Evolutionary conservation across 768 basidiomycete species (phyloP).

Genomic region (Udeniomyces megalosporus): DNA sequence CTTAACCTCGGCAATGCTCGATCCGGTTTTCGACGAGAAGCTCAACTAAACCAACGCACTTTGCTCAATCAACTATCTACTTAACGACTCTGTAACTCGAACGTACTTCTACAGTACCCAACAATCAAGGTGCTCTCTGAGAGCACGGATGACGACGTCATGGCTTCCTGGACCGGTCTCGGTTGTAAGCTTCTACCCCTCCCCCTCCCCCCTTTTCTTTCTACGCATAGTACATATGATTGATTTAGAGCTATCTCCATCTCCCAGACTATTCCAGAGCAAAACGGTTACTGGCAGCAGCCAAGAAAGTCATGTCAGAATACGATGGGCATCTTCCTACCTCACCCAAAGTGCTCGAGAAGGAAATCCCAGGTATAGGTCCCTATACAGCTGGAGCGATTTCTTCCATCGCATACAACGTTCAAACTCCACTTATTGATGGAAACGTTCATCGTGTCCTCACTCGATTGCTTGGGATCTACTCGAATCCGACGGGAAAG

Average conservation of each 20-base stretch:
- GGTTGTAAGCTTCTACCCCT: neutral
- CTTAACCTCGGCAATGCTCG: too few species aligned
- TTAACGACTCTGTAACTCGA: neutral
- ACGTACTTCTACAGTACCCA: neutral
- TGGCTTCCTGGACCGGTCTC: neutral
- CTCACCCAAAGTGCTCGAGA: neutral
- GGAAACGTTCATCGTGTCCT: slow-evolving; percentile 15
- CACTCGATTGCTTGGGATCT: slow-evolving; percentile 1
- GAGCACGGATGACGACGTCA: too few species aligned
- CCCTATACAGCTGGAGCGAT: slow-evolving; percentile 16
- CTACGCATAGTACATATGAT: too few species aligned
- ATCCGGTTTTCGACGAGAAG: too few species aligned
- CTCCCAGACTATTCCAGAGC: slow-evolving; percentile 11
- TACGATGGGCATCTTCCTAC: slow-evolving; percentile 6
- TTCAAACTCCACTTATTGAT: slow-evolving; percentile 5
- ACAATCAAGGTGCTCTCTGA: too few species aligned
- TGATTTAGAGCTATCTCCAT: neutral
- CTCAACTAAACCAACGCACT: too few species aligned
- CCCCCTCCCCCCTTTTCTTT: too few species aligned
- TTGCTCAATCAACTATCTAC: too few species aligned
- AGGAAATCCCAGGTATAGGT: slow-evolving; percentile 13
- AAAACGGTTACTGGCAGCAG: slow-evolving; percentile 8
- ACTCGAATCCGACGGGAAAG: slow-evolving; percentile 7
- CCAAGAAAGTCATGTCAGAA: slow-evolving; percentile 7
- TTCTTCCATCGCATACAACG: slow-evolving; percentile 1